Evolutionary conservation across 1,284 basidiomycete species (phyloP).

Genomic region (Gastroboletus turbinatus): DNA sequence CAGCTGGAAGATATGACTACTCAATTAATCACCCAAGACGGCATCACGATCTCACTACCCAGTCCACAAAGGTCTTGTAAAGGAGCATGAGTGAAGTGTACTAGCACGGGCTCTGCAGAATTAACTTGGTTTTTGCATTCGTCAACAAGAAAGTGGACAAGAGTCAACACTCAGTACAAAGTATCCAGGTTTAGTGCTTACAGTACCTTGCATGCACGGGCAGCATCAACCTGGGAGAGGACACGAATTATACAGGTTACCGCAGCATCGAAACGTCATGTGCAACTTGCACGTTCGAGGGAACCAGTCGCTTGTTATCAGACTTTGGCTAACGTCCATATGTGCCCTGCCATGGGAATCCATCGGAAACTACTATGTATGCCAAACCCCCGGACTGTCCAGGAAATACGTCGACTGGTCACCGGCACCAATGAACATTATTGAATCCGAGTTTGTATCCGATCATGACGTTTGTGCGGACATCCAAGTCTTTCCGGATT

Average conservation of each 20-base stretch:
- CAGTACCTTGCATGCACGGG: too few species aligned
- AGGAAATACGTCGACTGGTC: neutral
- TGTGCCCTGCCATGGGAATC: neutral
- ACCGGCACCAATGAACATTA: neutral
- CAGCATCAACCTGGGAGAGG: too few species aligned
- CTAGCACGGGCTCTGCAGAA: neutral
- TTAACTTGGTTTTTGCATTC: neutral
- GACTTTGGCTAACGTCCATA: too few species aligned
- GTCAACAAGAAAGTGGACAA: neutral
- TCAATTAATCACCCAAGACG: neutral
- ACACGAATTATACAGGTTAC: neutral
- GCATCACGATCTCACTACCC: neutral
- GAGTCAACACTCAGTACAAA: too few species aligned
- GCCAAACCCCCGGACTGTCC: neutral
- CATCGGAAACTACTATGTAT: neutral
- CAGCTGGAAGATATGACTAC: too few species aligned
- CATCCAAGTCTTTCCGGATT: neutral
- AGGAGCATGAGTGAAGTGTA: neutral
- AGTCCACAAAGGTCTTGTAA: neutral
- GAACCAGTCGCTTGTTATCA: neutral
- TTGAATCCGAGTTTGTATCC: neutral
- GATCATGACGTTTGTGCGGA: neutral
- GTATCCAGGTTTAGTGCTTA: too few species aligned
- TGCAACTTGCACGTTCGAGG: neutral
- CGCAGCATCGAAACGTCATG: neutral